Evolutionary conservation across 305 asterid genomes (phyloP).

Genomic region (Caryopteris hybrid): DNA sequence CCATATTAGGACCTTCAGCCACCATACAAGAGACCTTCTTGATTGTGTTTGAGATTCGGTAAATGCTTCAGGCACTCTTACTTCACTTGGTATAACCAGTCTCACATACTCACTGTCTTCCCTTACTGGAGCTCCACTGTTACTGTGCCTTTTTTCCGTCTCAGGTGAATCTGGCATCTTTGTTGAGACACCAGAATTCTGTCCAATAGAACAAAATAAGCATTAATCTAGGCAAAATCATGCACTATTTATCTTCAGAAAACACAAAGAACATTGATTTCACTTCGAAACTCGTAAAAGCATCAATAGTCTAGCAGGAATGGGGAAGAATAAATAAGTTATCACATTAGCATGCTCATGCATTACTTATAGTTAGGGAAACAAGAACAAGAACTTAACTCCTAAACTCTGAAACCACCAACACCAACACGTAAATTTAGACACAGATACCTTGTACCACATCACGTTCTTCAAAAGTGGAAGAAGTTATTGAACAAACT

Average conservation of each 20-base stretch:
- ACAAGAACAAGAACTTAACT: constrained; percentile 3
- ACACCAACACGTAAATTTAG: background rate
- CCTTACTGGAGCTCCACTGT: constrained; percentile 30
- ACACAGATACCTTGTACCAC: background rate
- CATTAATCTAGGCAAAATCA: background rate
- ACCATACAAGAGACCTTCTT: constrained; percentile 46
- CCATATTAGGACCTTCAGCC: constrained; percentile 57
- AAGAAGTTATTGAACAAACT: background rate
- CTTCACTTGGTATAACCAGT: constrained; percentile 55
- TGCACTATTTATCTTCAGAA: background rate
- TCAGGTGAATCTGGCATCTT: constrained; percentile 53
- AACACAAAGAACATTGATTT: background rate
- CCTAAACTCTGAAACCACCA: background rate
- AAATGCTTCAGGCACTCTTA: constrained; percentile 31
- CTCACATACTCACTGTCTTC: constrained; percentile 68
- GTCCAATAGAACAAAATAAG: constrained; percentile 15
- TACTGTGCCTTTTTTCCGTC: constrained; percentile 35
- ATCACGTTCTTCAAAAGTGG: background rate
- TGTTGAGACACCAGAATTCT: constrained; percentile 53
- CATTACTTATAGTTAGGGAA: background rate
- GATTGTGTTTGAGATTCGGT: constrained; percentile 33
- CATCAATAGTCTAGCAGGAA: constrained; percentile 5
- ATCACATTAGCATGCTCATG: background rate
- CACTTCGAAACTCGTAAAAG: background rate
- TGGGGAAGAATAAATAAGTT: background rate